Evolutionary conservation across 352 stramenopile species (phyloP).

Genomic region (Sclerospora graminicola): DNA sequence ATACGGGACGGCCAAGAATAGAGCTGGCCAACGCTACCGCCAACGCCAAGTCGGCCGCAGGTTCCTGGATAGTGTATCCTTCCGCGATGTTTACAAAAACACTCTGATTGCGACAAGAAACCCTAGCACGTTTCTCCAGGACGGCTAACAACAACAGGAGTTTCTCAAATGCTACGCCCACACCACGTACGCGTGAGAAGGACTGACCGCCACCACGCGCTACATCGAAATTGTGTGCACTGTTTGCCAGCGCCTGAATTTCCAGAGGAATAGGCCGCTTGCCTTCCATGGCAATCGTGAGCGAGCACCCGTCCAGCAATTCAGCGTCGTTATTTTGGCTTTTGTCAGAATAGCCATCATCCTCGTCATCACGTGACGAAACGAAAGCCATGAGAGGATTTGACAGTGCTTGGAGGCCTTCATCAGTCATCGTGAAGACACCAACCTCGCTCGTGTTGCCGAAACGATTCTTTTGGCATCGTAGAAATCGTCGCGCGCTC

Average conservation of each 20-base stretch:
- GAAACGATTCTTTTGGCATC: constrained; percentile 95
- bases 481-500: constrained; percentile 80
- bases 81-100: constrained; percentile 84
- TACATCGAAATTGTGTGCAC: constrained; percentile 26
- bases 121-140: constrained; percentile 86
- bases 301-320: constrained; percentile 61
- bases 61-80: constrained; percentile 76
- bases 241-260: constrained; percentile 88
- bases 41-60: constrained; percentile 63
- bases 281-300: constrained; percentile 91
- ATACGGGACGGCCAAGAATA: constrained; percentile 45
- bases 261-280: constrained; percentile 90
- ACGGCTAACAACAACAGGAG: constrained; percentile 92
- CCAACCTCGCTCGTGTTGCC: constrained; percentile 93
- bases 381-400: constrained; percentile 82
- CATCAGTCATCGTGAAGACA: constrained; percentile 91
- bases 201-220: constrained; percentile 15
- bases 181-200: constrained; percentile 56
- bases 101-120: constrained; percentile 69
- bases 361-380: constrained; percentile 19
- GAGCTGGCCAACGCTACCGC: constrained; percentile 67
- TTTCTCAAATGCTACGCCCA: constrained; percentile 82
- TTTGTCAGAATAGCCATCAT: constrained; percentile 18
- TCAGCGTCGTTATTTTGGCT: constrained; percentile 19
- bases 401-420: constrained; percentile 60